phyloP scores from a whole-genome alignment of 257 asterid genomes.

The Catharanthus roseus region DNA sequence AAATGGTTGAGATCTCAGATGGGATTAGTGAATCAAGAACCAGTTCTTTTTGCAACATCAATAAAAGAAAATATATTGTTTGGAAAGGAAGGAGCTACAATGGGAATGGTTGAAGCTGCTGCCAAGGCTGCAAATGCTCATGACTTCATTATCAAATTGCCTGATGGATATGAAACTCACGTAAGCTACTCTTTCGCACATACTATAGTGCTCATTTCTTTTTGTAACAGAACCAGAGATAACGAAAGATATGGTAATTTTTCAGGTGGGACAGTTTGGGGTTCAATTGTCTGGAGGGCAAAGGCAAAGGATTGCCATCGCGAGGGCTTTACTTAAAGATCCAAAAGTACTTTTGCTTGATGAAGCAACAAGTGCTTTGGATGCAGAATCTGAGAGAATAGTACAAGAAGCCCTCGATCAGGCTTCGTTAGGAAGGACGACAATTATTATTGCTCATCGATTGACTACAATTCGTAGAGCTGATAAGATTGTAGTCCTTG shows the following conservation, averaged over 20 bases:
- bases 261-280: constrained; percentile 76
- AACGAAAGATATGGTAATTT: constrained; percentile 1
- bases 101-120: constrained; percentile 40
- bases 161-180: constrained; percentile 63
- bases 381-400: constrained; percentile 60
- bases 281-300: constrained; percentile 73
- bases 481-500: constrained; percentile 47
- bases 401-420: constrained; percentile 63
- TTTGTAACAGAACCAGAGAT: not conserved
- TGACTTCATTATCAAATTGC: constrained; percentile 49
- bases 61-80: constrained; percentile 62
- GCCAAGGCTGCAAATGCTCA: constrained; percentile 76
- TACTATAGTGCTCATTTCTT: not conserved
- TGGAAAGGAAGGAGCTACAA: constrained; percentile 62
- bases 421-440: constrained; percentile 62
- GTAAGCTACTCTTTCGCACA: constrained; percentile 22
- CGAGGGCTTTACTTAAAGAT: constrained; percentile 58
- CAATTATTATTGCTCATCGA: constrained; percentile 63
- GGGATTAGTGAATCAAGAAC: constrained; percentile 76
- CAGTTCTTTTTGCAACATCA: constrained; percentile 64
- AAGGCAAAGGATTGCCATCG: constrained; percentile 74
- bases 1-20: constrained; percentile 75
- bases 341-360: constrained; percentile 70
- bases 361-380: constrained; percentile 82
- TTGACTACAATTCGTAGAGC: constrained; percentile 50